Evolutionary conservation across 176 grass and related monocot genomes (phyloP), one percentile per base, ranked within the genome.

Genomic region (Coix lacrymajobi): DNA sequence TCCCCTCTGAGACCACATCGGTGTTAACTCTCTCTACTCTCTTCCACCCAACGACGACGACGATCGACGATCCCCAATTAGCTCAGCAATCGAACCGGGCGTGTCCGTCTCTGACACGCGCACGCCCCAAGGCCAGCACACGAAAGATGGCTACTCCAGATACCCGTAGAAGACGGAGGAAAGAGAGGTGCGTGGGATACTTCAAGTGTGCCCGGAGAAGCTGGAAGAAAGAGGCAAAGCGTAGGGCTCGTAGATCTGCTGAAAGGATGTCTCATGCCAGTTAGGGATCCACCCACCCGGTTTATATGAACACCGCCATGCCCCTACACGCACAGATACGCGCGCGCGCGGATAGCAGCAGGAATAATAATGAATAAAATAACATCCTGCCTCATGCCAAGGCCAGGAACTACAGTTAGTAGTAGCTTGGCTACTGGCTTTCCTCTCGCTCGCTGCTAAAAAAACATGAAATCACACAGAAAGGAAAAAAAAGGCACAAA

Each of bases 91-190:
- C 48, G 16, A 51, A 19, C 3, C 12, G 19, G 49, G 19, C 49
- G 49, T 52, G 49, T n/a, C n/a, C n/a, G n/a, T 12, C 44, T 52
- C 49, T 52, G 49, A 52, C 49, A 52, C 49, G 6, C 49, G 19
- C 48, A 20, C 45, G 45, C 45, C 48, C 40, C 58, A 6, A 11
- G n/a, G n/a, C n/a, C n/a, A n/a, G n/a, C 60, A 51, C 67, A 36
- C 37, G 49, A 69, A 90, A 73, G 79, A 79, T 79, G 70, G 63
- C 14, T 43, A 25, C 31, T 75, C 39, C 63, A 77, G 37, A 64
- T 46, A 62, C 79, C 85, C 88, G 75, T 84, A 79, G 84, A 83
- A 90, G 80, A 63, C 60, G 88, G 83, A 89, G 85, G 82, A 85
- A 85, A 86, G 73, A 77, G 45, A 45, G 0, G 20, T 7, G 30